Base-by-base conservation (phyloP, 2,329 filamentous ascomycete genomes). In the Fusarium begoniae region DNA sequence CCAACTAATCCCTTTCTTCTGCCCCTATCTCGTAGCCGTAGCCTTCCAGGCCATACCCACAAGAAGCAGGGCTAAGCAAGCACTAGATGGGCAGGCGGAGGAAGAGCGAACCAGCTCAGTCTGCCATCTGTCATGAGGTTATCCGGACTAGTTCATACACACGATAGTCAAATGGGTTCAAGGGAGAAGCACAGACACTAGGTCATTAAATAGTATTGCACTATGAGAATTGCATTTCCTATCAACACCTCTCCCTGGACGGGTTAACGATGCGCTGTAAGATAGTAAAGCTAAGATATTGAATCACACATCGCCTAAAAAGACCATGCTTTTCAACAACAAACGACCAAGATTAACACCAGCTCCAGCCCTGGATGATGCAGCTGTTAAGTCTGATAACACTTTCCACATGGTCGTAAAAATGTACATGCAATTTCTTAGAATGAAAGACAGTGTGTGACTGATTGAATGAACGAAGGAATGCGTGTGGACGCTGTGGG, bases 401-500 rank as follows among this genome's bases (percentile, higher is more conserved):
- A 44, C 47, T 72, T 66, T 44, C 28, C 47, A 26, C 35, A 22
- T 24, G 45, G 24, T 53, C 45, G 24, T 72, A 37, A 55, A 60
- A 56, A 55, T 72, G 67, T 47, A 56, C 30, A 55, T 74, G 67
- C 47, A 56, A 74, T 38, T 57, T 69, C 53, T 57, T 48, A 45
- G 43, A 73, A 62, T 63, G 66, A 75, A 70, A 68, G 58, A 70
- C 51, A 48, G 66, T 55, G 62, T 64, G 41, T 73, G 65, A 24
- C 22, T 44, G 35, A 38, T 17, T 43, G 37, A 28, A 35, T 35
- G 32, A 35, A 35, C 30, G 30, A 45, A 61, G 59, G 63, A 43
- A 70, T 75, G 73, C 72, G 73, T 75, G 72, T 75, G 69, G 66
- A 75, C 72, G 72, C 72, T 37, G 72, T 75, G 59, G 62, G 66